Conservation (phyloP, 306 rosid genomes). For the Bauhinia variegata region DNA sequence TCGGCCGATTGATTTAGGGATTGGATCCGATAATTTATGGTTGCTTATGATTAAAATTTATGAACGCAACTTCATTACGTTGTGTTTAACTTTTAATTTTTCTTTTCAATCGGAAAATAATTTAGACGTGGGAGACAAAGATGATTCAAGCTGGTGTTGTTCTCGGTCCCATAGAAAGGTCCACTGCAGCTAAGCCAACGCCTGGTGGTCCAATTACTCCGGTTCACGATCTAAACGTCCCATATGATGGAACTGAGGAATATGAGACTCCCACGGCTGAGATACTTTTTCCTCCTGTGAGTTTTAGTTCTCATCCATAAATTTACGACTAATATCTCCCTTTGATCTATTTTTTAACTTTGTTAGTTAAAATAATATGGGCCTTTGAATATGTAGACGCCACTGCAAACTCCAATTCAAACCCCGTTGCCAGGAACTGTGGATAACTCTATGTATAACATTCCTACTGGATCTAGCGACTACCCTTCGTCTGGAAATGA, state of each 20-base stretch:
- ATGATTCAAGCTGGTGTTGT: constrained; percentile 88
- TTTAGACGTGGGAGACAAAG: constrained; percentile 91
- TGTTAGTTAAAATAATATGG: constrained; percentile 6
- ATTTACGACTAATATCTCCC: neutral
- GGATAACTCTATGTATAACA: constrained; percentile 66
- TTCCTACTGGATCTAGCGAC: constrained; percentile 88
- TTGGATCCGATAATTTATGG: constrained; percentile 59
- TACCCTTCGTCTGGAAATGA: constrained; percentile 77
- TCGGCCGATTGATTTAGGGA: constrained; percentile 43
- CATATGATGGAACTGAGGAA: constrained; percentile 95
- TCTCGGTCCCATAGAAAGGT: constrained; percentile 79
- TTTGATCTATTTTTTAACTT: neutral
- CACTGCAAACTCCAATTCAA: constrained; percentile 89
- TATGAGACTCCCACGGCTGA: constrained; percentile 98
- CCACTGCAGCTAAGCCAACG: constrained; percentile 58
- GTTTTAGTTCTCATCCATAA: constrained; percentile 34
- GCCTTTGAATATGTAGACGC: constrained; percentile 63
- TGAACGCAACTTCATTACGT: constrained; percentile 1
- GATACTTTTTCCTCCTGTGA: constrained; percentile 93
- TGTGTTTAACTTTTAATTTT: constrained; percentile 11
- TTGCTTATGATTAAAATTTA: constrained; percentile 19
- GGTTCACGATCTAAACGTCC: constrained; percentile 97
- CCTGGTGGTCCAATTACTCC: constrained; percentile 89
- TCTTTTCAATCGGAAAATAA: constrained; percentile 23
- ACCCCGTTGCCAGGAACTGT: constrained; percentile 87